phyloP scores from a whole-genome alignment of 2,329 filamentous ascomycete genomes.

The Chaetomiaceae sp. region DNA sequence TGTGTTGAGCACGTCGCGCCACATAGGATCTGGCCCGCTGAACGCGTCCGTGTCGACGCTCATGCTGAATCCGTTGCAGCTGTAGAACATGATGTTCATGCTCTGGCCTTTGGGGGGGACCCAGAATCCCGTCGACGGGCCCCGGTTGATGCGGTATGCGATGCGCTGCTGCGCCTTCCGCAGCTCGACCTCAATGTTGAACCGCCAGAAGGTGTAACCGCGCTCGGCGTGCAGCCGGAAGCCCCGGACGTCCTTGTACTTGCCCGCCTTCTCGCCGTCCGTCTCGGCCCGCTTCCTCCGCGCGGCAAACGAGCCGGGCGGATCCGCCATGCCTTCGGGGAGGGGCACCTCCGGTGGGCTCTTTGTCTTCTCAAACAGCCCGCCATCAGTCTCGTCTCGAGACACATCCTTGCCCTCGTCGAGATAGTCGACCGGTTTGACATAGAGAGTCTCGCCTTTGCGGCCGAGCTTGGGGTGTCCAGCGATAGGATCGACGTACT shows the following conservation, averaged over 20 bases:
- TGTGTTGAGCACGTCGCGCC: slow-evolving; percentile 90
- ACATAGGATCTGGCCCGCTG: slow-evolving; percentile 90
- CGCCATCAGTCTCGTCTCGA: slow-evolving; percentile 70
- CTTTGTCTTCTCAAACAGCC: slow-evolving; percentile 69
- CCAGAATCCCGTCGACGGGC: slow-evolving; percentile 88
- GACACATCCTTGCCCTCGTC: slow-evolving; percentile 76
- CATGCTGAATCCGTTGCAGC: slow-evolving; percentile 90
- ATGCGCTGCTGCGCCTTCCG: slow-evolving; percentile 73
- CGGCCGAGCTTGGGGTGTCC: slow-evolving; percentile 82
- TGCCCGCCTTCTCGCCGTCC: slow-evolving; percentile 76
- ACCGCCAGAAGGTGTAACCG: slow-evolving; percentile 93
- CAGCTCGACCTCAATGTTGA: slow-evolving; percentile 91
- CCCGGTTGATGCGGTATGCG: slow-evolving; percentile 91
- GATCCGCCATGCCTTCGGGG: slow-evolving; percentile 41
- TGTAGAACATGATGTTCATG: slow-evolving; percentile 99
- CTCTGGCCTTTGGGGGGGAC: slow-evolving; percentile 76
- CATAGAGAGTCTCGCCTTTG: slow-evolving; percentile 80
- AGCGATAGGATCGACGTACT: slow-evolving; percentile 85
- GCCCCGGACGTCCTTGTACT: slow-evolving; percentile 78
- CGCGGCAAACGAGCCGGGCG: slow-evolving; percentile 49
- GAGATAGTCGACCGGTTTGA: slow-evolving; percentile 82
- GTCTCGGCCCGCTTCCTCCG: slow-evolving; percentile 48
- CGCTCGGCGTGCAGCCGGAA: slow-evolving; percentile 78
- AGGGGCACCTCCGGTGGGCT: slow-evolving; percentile 46
- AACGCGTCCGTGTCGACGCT: slow-evolving; percentile 73